Conservation (phyloP, 345 rosid species). For the Anastatica hierochuntica region DNA sequence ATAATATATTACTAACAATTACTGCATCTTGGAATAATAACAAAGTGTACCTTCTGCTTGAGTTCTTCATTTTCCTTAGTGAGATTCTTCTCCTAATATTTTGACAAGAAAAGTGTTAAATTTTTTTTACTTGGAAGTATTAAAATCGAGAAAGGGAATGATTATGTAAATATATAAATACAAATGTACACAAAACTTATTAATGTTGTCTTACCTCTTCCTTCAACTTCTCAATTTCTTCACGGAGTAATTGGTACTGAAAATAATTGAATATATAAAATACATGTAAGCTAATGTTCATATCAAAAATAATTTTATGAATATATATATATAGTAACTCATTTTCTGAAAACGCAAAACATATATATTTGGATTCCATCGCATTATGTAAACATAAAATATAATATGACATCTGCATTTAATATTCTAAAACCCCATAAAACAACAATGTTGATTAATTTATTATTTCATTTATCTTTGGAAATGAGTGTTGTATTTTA, state of each 20-base stretch:
- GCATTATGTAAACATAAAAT: background rate
- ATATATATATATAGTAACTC: too few relatives aligned
- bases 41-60: slow-evolving; percentile 35
- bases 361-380: too few relatives aligned
- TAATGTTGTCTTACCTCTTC: slow-evolving; percentile 58
- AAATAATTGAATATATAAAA: background rate
- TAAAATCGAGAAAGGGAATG: too few relatives aligned
- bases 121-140: too few relatives aligned
- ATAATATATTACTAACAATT: background rate
- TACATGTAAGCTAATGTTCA: background rate
- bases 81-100: slow-evolving; percentile 44
- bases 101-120: slow-evolving; percentile 1
- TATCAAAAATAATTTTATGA: background rate
- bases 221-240: slow-evolving; percentile 55
- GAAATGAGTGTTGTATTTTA: too few relatives aligned
- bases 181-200: background rate
- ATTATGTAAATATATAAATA: background rate
- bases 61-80: slow-evolving; percentile 43
- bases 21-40: background rate
- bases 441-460: too few relatives aligned
- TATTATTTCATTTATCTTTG: background rate
- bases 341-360: too few relatives aligned
- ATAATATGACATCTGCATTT: background rate
- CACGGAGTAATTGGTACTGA: slow-evolving; percentile 52
- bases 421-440: background rate